Base-by-base conservation (phyloP, 2,329 filamentous ascomycete genomes). In the Phaeosphaeriaceae sp. region DNA sequence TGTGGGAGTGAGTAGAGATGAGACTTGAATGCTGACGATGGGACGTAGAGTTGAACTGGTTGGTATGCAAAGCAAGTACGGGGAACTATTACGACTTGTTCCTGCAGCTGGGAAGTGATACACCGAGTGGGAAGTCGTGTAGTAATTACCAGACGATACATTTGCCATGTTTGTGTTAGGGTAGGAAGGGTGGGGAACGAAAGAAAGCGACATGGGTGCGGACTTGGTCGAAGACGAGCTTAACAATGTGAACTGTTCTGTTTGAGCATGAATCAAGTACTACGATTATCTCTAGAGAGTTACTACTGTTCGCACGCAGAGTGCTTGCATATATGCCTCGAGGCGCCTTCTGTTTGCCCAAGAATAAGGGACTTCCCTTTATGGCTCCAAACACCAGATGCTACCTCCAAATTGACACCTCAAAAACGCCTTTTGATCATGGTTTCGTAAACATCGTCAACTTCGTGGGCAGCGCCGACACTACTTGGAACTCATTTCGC, bases 61-160 rank as follows among this genome's bases (percentile, higher is more conserved):
- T 85, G 2, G 83, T 77, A 11, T 86, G 83, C 65, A 73, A 78
- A 58, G 70, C 81, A 13, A 49, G 44, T 13, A 75, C 76, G 13
- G 74, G 68, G 1, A 68, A 71, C 6, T 85, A 82, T 50, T 85
- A 82, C 72, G 81, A 84, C 70, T 63, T 85, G 15, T 86, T 81
- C 62, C 71, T 86, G 47, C 84, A 86, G 73, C 85, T 81, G 1
- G 83, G 84, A 1, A 82, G 79, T 49, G 81, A 83, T 41, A 76
- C 75, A 36, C 83, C 84, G 1, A 79, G 77, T 51, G 83, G 82
- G 1, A 76, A 75, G 70, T 81, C 77, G 5, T 86, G 84, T 64
- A 85, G 81, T 62, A 85, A 85, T 67, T 84, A 82, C 57, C 83
- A 85, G 76, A 84, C 82, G 25, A 75, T 86, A 54, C 84, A 86